A percentile compares a stretch with the other conserved stretches of the same genome.
Evolutionary conservation across 2,329 filamentous ascomycete genomes (phyloP).

Genomic region (Claviceps purpurea): DNA sequence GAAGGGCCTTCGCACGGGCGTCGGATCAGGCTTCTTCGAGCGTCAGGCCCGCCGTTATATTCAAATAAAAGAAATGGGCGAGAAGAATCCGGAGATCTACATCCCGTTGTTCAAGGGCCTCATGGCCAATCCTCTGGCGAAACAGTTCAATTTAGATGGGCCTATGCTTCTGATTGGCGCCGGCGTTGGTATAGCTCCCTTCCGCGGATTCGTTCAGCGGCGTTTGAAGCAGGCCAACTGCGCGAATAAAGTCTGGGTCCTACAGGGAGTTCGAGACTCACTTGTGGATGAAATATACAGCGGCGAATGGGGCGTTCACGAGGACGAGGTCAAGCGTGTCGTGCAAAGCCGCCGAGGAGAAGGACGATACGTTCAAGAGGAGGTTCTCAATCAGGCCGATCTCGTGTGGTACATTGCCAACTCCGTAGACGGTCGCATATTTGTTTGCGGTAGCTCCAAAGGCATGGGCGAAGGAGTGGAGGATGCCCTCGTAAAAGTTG

Average conservation of each 20-base stretch:
- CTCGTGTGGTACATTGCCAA: constrained; percentile 99
- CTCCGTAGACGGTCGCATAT: constrained; percentile 85
- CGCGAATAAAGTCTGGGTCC: constrained; percentile 94
- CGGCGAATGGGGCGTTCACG: constrained; percentile 90
- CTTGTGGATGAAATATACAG: constrained; percentile 92
- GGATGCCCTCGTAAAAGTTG: constrained; percentile 72
- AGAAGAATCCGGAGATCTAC: constrained; percentile 47
- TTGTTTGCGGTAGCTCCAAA: constrained; percentile 88
- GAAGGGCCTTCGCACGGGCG: constrained; percentile 58
- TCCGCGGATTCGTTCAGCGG: constrained; percentile 94
- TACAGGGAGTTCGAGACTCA: constrained; percentile 88
- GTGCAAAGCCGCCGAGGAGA: constrained; percentile 65
- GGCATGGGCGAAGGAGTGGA: constrained; percentile 98
- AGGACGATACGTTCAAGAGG: constrained; percentile 90
- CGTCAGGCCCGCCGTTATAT: constrained; percentile 64
- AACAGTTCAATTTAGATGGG: constrained; percentile 82
- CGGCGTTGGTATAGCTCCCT: constrained; percentile 91
- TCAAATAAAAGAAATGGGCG: constrained; percentile 49
- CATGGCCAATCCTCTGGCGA: constrained; percentile 91
- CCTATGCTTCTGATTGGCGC: constrained; percentile 97
- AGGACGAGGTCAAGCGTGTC: constrained; percentile 72
- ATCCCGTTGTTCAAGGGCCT: constrained; percentile 97
- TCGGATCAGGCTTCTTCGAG: constrained; percentile 89
- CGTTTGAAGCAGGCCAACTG: constrained; percentile 88
- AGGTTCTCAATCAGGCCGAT: constrained; percentile 80